Evolutionary conservation across 495 filamentous ascomycete species (phyloP).

Genomic region (Neurospora discreta): DNA sequence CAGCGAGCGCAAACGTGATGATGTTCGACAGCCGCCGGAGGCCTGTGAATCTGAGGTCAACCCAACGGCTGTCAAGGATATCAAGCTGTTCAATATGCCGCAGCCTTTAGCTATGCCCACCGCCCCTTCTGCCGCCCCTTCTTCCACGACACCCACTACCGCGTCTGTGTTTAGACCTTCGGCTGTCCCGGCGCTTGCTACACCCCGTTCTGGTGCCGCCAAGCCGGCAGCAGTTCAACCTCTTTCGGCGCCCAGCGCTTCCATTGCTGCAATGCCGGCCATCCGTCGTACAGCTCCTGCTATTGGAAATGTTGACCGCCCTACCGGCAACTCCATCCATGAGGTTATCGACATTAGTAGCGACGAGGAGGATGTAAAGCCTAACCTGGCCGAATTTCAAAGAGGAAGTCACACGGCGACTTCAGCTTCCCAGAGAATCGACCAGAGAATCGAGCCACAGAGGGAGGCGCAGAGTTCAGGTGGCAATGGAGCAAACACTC

Average conservation of each 20-base stretch:
- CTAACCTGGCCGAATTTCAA: too few relatives aligned
- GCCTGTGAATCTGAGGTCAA: background rate
- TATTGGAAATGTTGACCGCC: background rate
- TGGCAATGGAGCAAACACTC: background rate
- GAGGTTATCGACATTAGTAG: background rate
- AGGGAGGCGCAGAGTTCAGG: background rate
- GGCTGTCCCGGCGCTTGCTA: background rate
- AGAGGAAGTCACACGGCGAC: too few relatives aligned
- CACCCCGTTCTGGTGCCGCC: background rate
- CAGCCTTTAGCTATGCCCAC: background rate
- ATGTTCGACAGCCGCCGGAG: background rate
- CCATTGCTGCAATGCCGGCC: fast-evolving
- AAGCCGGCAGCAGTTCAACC: background rate
- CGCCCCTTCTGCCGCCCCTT: too few relatives aligned
- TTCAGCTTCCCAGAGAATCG: too few relatives aligned
- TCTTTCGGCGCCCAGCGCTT: background rate
- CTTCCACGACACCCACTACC: background rate
- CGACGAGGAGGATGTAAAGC: background rate
- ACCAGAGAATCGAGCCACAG: too few relatives aligned
- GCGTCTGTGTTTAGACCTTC: background rate
- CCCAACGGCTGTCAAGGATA: background rate
- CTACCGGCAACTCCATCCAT: background rate
- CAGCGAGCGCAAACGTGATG: background rate
- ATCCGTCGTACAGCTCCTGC: background rate
- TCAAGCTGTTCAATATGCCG: background rate